Conservation (phyloP, 306 rosid genomes). For the Prinsepia uniflora region DNA sequence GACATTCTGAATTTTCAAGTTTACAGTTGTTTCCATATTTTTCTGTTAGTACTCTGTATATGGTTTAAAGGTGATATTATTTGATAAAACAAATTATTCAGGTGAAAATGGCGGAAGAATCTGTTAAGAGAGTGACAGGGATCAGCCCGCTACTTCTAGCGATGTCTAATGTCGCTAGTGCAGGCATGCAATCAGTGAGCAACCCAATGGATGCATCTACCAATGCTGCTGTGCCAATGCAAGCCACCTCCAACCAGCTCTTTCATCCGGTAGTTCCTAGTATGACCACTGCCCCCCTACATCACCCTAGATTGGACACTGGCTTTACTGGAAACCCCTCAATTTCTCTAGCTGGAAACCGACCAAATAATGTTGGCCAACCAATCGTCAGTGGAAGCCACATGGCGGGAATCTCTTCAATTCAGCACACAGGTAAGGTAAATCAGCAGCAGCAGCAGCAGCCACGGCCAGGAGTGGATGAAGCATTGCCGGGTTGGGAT, state of each 20-base stretch:
- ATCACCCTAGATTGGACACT: conserved; percentile 35
- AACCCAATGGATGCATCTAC: conserved; percentile 20
- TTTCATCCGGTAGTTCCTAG: conserved; percentile 37
- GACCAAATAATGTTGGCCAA: conserved; percentile 25
- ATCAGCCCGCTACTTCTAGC: conserved; percentile 44
- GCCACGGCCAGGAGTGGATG: conserved; percentile 18
- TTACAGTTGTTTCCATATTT: background rate
- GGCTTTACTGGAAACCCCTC: conserved; percentile 21
- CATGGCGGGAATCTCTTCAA: conserved; percentile 27
- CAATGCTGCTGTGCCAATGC: conserved; percentile 31
- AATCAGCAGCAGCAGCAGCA: conserved; percentile 37
- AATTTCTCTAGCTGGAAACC: conserved; percentile 25
- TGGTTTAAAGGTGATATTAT: background rate
- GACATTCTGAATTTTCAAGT: background rate
- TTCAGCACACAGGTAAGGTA: conserved; percentile 15
- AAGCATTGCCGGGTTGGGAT: conserved; percentile 32
- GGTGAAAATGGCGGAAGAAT: conserved; percentile 65
- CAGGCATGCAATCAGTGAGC: conserved; percentile 22
- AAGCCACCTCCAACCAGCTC: conserved; percentile 36
- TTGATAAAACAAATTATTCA: conserved; percentile 14
- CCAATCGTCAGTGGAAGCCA: conserved; percentile 27
- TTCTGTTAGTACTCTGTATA: background rate
- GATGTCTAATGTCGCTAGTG: conserved; percentile 33
- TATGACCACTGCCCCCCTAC: conserved; percentile 20
- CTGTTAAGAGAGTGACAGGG: conserved; percentile 49